Conservation (phyloP, 2,329 filamentous ascomycete genomes). For the Aspergillus floridensis region DNA sequence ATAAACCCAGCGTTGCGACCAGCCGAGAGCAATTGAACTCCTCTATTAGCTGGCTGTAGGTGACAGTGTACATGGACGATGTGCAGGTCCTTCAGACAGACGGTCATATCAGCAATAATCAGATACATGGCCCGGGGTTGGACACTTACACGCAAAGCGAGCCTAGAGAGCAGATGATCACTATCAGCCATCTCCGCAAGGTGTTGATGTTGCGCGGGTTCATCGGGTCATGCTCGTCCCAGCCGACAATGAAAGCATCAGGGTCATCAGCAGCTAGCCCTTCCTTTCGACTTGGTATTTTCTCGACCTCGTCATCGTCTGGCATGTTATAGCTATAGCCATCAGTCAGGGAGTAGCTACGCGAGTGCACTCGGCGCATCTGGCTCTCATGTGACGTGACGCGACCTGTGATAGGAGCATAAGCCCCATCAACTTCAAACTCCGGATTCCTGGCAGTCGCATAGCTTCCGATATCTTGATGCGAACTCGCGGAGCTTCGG, state of each 20-base stretch:
- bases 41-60: slow-evolving; percentile 70
- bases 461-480: slow-evolving; percentile 6
- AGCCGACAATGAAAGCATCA: slow-evolving; percentile 64
- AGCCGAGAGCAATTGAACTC: slow-evolving; percentile 71
- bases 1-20: slow-evolving; percentile 76
- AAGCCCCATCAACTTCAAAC: slow-evolving; percentile 14
- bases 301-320: slow-evolving; percentile 25
- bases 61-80: slow-evolving; percentile 84
- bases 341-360: slow-evolving; percentile 38
- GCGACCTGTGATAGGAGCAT: slow-evolving; percentile 24
- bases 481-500: slow-evolving; percentile 10
- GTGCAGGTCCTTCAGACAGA: slow-evolving; percentile 64
- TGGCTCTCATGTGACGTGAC: slow-evolving; percentile 15
- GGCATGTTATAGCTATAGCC: slow-evolving; percentile 29
- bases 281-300: slow-evolving; percentile 11
- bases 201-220: slow-evolving; percentile 69
- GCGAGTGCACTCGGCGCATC: slow-evolving; percentile 24
- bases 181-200: slow-evolving; percentile 74
- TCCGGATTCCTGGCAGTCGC: slow-evolving; percentile 10
- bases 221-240: slow-evolving; percentile 71
- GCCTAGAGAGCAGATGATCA: slow-evolving; percentile 68
- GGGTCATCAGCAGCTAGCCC: slow-evolving; percentile 22
- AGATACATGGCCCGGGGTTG: not conserved
- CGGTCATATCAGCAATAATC: not conserved
- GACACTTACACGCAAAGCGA: slow-evolving; percentile 77